phyloP scores from a whole-genome alignment of 305 asterid species.

The Galium porrigens region DNA sequence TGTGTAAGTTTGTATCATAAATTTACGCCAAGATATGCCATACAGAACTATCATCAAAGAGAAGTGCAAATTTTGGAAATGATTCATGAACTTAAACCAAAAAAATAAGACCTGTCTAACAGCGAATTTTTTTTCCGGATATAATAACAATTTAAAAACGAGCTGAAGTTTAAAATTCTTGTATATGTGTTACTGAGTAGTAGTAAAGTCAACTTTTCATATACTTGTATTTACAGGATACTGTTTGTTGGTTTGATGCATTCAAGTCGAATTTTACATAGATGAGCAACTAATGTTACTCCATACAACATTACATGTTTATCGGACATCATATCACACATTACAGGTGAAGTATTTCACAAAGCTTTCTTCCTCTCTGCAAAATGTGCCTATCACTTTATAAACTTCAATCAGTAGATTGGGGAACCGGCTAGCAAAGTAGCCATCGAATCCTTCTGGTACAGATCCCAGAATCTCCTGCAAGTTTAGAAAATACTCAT shows the following conservation, averaged over 20 bases:
- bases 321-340: not conserved
- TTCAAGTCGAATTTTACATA: not conserved
- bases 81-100: not conserved
- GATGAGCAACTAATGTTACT: not conserved
- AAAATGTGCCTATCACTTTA: constrained; percentile 43
- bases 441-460: constrained; percentile 69
- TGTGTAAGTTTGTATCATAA: constrained; percentile 1
- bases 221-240: constrained; percentile 7
- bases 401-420: constrained; percentile 62
- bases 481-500: constrained; percentile 13
- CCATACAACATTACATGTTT: not conserved
- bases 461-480: constrained; percentile 64
- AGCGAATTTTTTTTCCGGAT: too few species aligned
- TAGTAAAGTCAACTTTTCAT: not conserved
- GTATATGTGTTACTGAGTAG: not conserved
- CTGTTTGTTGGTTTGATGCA: not conserved
- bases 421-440: constrained; percentile 66
- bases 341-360: constrained; percentile 44
- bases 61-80: constrained; percentile 11
- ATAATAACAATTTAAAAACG: not conserved
- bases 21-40: not conserved
- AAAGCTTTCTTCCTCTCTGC: constrained; percentile 51
- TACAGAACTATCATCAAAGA: constrained; percentile 9
- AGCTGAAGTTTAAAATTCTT: not conserved
- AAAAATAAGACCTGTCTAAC: not conserved